Conservation (phyloP, 306 rosid species). For the Rosa lucieae region DNA sequence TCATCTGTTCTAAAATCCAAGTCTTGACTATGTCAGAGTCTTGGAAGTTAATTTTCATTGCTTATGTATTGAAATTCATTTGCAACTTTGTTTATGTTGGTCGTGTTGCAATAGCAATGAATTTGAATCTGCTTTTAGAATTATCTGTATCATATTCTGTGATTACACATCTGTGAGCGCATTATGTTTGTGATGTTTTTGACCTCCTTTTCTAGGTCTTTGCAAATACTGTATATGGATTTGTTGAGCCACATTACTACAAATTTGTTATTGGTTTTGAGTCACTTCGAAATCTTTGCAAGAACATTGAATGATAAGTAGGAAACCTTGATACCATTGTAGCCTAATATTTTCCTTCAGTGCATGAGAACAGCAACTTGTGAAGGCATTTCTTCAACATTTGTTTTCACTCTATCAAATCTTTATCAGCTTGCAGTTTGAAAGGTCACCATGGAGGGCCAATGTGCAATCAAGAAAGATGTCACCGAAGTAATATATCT, state of each 20-base stretch:
- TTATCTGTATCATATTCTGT: background rate
- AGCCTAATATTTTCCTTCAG: too few species aligned
- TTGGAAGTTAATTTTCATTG: background rate
- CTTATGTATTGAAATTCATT: background rate
- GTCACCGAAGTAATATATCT: conserved; percentile 56
- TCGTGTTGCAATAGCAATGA: background rate
- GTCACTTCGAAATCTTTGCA: background rate
- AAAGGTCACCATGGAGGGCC: conserved; percentile 45
- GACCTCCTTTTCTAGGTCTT: background rate
- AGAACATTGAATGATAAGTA: background rate
- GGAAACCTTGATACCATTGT: background rate
- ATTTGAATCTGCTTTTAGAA: background rate
- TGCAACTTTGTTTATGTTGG: background rate
- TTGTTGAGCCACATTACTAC: background rate
- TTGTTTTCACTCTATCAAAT: conserved; percentile 3
- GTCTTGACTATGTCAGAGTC: background rate
- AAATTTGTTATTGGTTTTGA: background rate
- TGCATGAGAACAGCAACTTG: background rate
- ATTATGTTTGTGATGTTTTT: background rate
- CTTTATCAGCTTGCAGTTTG: conserved; percentile 7
- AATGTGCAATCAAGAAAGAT: conserved; percentile 70
- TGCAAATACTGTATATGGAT: background rate
- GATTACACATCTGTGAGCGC: background rate
- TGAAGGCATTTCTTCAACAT: background rate
- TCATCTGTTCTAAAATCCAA: background rate